Evolutionary conservation across 805 yeast species (phyloP).

Genomic region (Pichia cabralensis): DNA sequence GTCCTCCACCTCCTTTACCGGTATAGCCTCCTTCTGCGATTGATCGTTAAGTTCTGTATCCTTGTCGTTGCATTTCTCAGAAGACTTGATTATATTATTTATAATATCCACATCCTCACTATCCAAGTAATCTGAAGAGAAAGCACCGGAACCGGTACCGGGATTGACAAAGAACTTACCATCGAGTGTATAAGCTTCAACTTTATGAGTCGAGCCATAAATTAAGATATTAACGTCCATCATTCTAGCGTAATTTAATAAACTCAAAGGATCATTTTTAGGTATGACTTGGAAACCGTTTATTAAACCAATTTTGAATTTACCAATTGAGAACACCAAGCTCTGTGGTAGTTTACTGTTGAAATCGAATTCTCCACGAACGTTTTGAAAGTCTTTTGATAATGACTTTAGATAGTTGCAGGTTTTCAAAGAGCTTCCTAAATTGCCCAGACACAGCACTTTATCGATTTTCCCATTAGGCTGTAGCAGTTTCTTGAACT

Average conservation of each 20-base stretch:
- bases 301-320: slow-evolving; percentile 71
- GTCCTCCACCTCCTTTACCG: no score
- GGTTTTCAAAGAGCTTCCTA: no score
- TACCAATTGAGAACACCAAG: slow-evolving; percentile 56
- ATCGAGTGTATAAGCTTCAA: slow-evolving; percentile 87
- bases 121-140: slow-evolving; percentile 16
- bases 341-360: slow-evolving; percentile 66
- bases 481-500: slow-evolving; percentile 65
- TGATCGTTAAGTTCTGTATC: no score
- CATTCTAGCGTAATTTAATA: slow-evolving; percentile 76
- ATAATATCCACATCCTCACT: no score
- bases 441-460: slow-evolving; percentile 79
- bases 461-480: slow-evolving; percentile 77
- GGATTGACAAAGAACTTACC: slow-evolving; percentile 94
- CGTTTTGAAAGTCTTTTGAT: slow-evolving; percentile 64
- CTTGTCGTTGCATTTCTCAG: no score
- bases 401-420: slow-evolving; percentile 57
- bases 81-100: no score
- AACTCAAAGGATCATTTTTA: slow-evolving; percentile 73
- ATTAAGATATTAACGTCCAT: slow-evolving; percentile 84
- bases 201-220: slow-evolving; percentile 92
- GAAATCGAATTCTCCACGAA: no score
- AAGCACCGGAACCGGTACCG: slow-evolving; percentile 94
- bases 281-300: slow-evolving; percentile 83
- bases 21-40: no score